Conservation (phyloP, 495 filamentous ascomycete species). For the Penicillium argentinense region DNA sequence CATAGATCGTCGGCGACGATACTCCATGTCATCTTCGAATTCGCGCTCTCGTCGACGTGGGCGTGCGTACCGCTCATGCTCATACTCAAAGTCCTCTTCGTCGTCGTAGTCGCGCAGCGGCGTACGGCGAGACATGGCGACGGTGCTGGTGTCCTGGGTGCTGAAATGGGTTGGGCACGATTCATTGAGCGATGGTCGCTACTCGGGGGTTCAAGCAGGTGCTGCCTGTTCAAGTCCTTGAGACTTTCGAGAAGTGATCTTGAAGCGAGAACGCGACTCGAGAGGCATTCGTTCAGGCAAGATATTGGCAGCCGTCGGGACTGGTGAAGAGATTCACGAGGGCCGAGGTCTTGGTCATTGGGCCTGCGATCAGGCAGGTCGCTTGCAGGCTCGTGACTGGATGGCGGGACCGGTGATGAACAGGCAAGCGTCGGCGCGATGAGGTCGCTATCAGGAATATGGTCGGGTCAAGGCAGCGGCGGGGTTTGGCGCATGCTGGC, state of each 20-base stretch:
- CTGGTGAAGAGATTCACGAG: neutral
- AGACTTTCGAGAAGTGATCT: neutral
- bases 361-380: neutral
- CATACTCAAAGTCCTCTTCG: slow-evolving; percentile 27
- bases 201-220: no score
- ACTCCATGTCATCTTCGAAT: slow-evolving; percentile 24
- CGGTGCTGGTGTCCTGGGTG: neutral
- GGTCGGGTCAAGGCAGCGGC: slow-evolving; percentile 1
- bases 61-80: slow-evolving; percentile 22
- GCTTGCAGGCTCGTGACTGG: neutral
- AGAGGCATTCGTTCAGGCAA: neutral
- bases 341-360: neutral
- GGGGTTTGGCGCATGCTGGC: slow-evolving; percentile 8
- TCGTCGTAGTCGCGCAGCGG: slow-evolving; percentile 34
- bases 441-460: neutral
- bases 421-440: neutral
- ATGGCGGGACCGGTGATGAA: neutral
- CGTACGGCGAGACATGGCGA: slow-evolving; percentile 37
- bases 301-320: neutral
- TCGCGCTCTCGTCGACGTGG: slow-evolving; percentile 20
- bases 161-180: slow-evolving; percentile 1
- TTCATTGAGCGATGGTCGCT: neutral
- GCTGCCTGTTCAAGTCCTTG: neutral
- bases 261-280: neutral
- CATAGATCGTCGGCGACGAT: slow-evolving; percentile 27